Evolutionary conservation across 2,329 filamentous ascomycete species (phyloP).

Genomic region (Neonectria neomacrospora): DNA sequence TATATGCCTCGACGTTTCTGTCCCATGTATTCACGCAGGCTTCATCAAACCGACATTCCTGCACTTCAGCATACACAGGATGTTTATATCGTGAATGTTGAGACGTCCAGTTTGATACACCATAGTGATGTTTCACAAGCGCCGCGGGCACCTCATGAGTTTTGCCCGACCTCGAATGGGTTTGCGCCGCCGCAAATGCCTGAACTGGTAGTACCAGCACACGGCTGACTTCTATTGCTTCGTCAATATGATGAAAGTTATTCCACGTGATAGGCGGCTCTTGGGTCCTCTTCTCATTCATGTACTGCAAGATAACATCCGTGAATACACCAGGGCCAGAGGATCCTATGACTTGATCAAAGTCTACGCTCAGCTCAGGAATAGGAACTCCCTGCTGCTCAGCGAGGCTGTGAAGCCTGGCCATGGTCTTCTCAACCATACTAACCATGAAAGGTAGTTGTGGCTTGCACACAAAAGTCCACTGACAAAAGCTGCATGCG

Average conservation of each 20-base stretch:
- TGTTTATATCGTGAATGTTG: slow-evolving; percentile 11
- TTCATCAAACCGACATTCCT: background rate
- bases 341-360: slow-evolving; percentile 10
- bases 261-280: slow-evolving; percentile 5
- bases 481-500: slow-evolving; percentile 10
- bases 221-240: slow-evolving; percentile 7
- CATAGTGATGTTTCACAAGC: slow-evolving; percentile 16
- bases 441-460: slow-evolving; percentile 7
- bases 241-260: slow-evolving; percentile 8
- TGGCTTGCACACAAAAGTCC: slow-evolving; percentile 13
- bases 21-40: background rate
- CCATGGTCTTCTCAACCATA: background rate
- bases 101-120: slow-evolving; percentile 11
- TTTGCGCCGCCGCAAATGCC: slow-evolving; percentile 13
- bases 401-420: slow-evolving; percentile 1
- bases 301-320: slow-evolving; percentile 15
- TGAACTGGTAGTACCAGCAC: slow-evolving; percentile 10
- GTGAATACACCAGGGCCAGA: slow-evolving; percentile 12
- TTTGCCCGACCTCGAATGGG: slow-evolving; percentile 4
- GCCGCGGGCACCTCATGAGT: slow-evolving; percentile 1
- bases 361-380: slow-evolving; percentile 8
- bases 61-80: slow-evolving; percentile 13
- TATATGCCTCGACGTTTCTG: background rate
- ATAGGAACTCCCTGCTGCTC: slow-evolving; percentile 5
- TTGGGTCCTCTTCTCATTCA: slow-evolving; percentile 10